Base-by-base conservation (phyloP, 345 rosid species). In the Pseudoturritis turrita region DNA sequence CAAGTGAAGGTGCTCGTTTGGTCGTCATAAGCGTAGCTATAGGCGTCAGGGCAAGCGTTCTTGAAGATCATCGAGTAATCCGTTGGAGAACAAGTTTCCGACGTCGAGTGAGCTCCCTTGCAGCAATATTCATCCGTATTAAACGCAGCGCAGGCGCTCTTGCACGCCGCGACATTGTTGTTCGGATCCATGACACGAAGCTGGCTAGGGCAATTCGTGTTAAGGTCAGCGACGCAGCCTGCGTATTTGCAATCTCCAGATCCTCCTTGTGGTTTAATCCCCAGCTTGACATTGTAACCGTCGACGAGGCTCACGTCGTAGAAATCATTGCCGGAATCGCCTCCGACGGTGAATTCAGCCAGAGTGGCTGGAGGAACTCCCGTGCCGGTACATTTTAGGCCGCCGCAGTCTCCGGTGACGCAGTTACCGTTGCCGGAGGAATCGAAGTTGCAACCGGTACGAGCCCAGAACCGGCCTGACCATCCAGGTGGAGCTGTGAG, bases 391-490 rank as follows among this genome's bases (percentile, higher is more conserved):
- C 97, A 91, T 73, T 70, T 83, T 8, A 91, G 74, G 0, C 88
- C 87, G 1, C 90, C 90, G 39, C 97, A 91, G 76, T 91, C 93
- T 3, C 96, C 96, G 29, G 97, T 89, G 26, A 46, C 55, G 59
- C 96, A 91, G 28, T 64, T 84, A 0, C 94, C 97, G 2, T 23
- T 29, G 5, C 94, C 97, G 14, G 89, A 53, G 10, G 21, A 70
- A 60, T 85, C 93, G 56, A 89, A 89, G 29, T 51, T 74, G 82
- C 96, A 91, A 55, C 86, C 91, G 0, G 92, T 91, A 66, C 97
- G 80, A 6, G 81, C 90, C 97, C 97, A 89, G 76, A 91, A 80
- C 4, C 97, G 79, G 53, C 96, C 97, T 0, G 97, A 86, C 97
- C 97, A 91, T 46, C 84, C 80, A 0, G 82, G 68, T 1, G 96